Base-by-base conservation (phyloP, 345 rosid genomes). In the Linum tenue region DNA sequence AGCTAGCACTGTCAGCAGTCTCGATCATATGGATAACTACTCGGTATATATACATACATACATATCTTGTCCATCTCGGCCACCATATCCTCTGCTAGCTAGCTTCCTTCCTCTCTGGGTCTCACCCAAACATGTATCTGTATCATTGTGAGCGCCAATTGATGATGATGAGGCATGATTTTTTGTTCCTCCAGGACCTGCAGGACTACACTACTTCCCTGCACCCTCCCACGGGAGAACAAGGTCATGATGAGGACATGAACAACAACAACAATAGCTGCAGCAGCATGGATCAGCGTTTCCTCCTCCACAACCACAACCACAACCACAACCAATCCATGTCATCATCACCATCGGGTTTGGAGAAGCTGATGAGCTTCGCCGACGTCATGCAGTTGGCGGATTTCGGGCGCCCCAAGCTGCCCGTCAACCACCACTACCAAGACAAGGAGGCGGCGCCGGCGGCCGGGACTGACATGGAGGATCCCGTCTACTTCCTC, bases 321-420 rank as follows among this genome's bases (percentile, higher is more conserved):
- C 69, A 89, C 70, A 76, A 72, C 17, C 10, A 16, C 12, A 57
- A 57, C 60, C 60, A 76, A 65, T 69, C 72, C 75, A 67, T 75
- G 70, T 1, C 78, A 71, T 64, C 83, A 69, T 7, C 82, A 81
- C n/a, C 78, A 78, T 16, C 0, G 81, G 81, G 59, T 79, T 83
- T 59, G 72, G 79, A 14, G 72, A 78, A 40, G 73, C 92, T 16
- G 2, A 22, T 86, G 66, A 86, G 87, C 77, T 90, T 90, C 9
- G 87, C 90, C 2, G 97, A 90, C 64, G 91, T 87, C 70, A 89
- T 90, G 98, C 97, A 87, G 42, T 87, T 92, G 43, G 86, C 94
- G 0, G 97, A 92, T 68, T 92, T 86, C 0, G 90, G 98, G 31
- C 31, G 31, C 55, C 88, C 97, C 0, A 89, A 87, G 77, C 55